phyloP scores from a whole-genome alignment of 768 basidiomycete genomes.

The Floccularia luteovirens region DNA sequence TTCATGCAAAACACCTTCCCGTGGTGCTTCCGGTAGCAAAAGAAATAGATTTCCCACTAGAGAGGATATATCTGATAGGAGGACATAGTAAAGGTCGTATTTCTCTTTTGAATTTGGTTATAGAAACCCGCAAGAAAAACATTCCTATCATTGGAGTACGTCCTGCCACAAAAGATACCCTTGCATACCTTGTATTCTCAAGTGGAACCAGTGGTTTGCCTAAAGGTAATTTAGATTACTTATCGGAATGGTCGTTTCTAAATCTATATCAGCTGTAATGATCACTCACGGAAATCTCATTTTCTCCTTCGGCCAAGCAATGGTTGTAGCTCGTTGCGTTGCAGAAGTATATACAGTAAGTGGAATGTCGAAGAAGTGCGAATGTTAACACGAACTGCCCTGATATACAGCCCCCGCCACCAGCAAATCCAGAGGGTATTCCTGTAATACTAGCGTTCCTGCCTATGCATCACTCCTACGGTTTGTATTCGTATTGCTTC shows the following conservation, averaged over 20 bases:
- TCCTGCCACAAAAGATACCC: conserved; percentile 39
- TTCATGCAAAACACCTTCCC: conserved; percentile 22
- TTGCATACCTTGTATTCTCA: conserved; percentile 70
- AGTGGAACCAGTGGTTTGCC: conserved; percentile 72
- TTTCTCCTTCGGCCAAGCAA: conserved; percentile 30
- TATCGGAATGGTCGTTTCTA: background rate
- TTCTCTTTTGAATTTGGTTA: conserved; percentile 38
- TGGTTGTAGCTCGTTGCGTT: conserved; percentile 19
- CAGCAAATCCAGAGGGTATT: conserved; percentile 32
- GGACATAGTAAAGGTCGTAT: conserved; percentile 31
- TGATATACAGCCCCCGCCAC: conserved; percentile 25
- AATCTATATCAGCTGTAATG: conserved; percentile 52
- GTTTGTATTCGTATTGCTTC: conserved; percentile 45
- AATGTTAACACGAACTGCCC: background rate
- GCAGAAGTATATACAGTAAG: conserved; percentile 31
- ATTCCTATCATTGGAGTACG: conserved; percentile 33
- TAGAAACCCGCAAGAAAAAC: conserved; percentile 23
- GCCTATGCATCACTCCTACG: conserved; percentile 65
- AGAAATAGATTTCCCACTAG: conserved; percentile 24
- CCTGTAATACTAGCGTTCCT: conserved; percentile 50
- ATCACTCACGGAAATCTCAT: conserved; percentile 61
- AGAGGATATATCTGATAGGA: conserved; percentile 43
- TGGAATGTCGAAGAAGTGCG: conserved; percentile 3
- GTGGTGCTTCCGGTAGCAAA: conserved; percentile 21
- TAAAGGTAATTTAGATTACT: conserved; percentile 39